These are phyloP conservation scores for Theileria annulata DNA, from an alignment of 169 alveolate genomes.

Conservation along the genomic window DNA sequence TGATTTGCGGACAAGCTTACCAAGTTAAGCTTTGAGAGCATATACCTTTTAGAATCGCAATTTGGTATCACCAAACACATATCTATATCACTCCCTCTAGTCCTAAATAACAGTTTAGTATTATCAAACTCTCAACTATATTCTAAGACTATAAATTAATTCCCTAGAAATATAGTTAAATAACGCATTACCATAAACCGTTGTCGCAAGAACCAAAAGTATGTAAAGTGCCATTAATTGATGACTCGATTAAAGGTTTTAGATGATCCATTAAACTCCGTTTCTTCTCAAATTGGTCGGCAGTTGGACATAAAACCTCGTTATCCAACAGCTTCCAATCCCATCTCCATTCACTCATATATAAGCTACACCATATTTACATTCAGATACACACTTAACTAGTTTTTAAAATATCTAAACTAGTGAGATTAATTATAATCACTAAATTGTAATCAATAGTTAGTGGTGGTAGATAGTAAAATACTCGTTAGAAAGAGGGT, in stretches of 20 bases:
- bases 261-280: conserved; percentile 37
- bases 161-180: not conserved
- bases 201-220: conserved; percentile 65
- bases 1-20: conserved; percentile 3
- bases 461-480: too few relatives aligned
- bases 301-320: conserved; percentile 39
- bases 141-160: not conserved
- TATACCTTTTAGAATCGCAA: conserved; percentile 51
- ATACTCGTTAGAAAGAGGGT: not conserved
- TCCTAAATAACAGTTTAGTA: conserved; percentile 17
- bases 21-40: conserved; percentile 57
- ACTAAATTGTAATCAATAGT: too few relatives aligned
- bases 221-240: conserved; percentile 48
- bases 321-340: conserved; percentile 36
- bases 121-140: too few relatives aligned
- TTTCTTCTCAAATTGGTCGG: conserved; percentile 53
- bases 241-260: conserved; percentile 25
- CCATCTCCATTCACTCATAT: conserved; percentile 24
- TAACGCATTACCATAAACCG: conserved; percentile 47
- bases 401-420: not conserved
- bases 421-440: not conserved
- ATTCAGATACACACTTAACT: not conserved
- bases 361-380: not conserved
- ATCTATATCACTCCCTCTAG: conserved; percentile 61
- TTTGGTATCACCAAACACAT: conserved; percentile 60